Percentiles rank a stretch among this genome's conserved stretches.
phyloP scores from a whole-genome alignment of 2,329 filamentous ascomycete genomes.

The Clathrospora elynae region DNA sequence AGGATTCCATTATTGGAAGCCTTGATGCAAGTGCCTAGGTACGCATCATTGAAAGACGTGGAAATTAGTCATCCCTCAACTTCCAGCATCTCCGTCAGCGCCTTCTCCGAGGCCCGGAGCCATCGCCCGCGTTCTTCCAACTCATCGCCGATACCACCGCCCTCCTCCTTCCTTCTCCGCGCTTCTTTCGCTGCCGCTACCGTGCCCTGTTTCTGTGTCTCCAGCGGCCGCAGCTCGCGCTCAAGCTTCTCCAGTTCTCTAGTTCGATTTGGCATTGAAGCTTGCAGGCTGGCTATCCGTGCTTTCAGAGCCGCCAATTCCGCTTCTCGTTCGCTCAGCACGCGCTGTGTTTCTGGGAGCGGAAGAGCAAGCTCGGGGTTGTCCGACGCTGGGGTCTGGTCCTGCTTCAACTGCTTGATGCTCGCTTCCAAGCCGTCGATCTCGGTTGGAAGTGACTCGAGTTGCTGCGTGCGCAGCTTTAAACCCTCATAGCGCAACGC shows the following conservation, averaged over 20 bases:
- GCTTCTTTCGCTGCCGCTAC: conserved; percentile 73
- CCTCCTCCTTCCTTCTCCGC: conserved; percentile 66
- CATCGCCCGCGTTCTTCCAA: conserved; percentile 76
- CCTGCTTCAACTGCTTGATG: conserved; percentile 54
- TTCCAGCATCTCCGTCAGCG: conserved; percentile 67
- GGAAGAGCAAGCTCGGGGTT: conserved; percentile 52
- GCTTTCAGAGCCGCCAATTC: conserved; percentile 51
- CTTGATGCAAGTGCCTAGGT: background rate
- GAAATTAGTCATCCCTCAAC: conserved; percentile 47
- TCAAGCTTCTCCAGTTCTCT: conserved; percentile 70
- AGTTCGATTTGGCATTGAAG: conserved; percentile 67
- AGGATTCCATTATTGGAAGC: too few relatives aligned
- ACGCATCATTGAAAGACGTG: background rate
- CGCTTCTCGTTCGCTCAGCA: conserved; percentile 49
- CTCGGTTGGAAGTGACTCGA: conserved; percentile 58
- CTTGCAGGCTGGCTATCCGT: conserved; percentile 58
- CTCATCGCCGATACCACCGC: conserved; percentile 71
- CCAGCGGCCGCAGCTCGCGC: conserved; percentile 70
- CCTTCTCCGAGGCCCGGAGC: conserved; percentile 71
- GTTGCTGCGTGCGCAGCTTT: conserved; percentile 57
- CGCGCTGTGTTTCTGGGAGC: conserved; percentile 50
- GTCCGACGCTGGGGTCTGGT: conserved; percentile 42
- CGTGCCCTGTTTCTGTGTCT: conserved; percentile 68
- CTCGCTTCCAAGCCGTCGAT: conserved; percentile 59
- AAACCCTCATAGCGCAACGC: conserved; percentile 62